Conservation (phyloP, 139 green algal genomes). For the Monoraphidium neglectum region DNA sequence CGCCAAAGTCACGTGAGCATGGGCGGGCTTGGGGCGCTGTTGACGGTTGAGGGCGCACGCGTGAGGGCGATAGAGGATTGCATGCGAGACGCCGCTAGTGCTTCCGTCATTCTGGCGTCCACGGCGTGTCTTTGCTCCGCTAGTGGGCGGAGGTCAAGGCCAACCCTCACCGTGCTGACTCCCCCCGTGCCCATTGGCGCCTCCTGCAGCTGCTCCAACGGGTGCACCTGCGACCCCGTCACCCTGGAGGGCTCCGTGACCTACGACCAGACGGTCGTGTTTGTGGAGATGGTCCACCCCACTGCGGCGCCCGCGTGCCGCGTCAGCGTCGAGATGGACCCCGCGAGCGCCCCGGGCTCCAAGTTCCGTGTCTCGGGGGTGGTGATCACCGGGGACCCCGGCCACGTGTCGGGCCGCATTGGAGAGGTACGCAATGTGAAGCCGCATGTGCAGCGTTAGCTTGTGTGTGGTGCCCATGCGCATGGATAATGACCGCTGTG, state of each 20-base stretch:
- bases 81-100: too few species aligned
- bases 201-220: conserved; percentile 19
- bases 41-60: too few species aligned
- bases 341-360: conserved; percentile 1
- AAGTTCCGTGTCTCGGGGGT: conserved; percentile 22
- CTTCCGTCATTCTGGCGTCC: too few species aligned
- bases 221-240: neutral
- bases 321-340: conserved; percentile 13
- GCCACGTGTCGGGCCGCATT: conserved; percentile 17
- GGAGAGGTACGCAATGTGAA: conserved; percentile 16
- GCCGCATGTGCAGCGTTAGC: too few species aligned
- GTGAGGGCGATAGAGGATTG: too few species aligned
- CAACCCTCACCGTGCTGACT: too few species aligned
- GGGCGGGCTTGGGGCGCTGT: too few species aligned
- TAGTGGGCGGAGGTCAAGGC: too few species aligned
- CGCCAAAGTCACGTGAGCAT: conserved; percentile 16
- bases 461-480: too few species aligned
- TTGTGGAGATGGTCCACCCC: conserved; percentile 17
- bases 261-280: conserved; percentile 28
- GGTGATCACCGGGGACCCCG: conserved; percentile 19
- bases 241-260: conserved; percentile 21
- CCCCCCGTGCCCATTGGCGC: too few species aligned
- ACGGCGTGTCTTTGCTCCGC: too few species aligned
- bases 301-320: conserved; percentile 20
- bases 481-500: too few species aligned